phyloP scores from a whole-genome alignment of 2,329 filamentous ascomycete genomes.

The Clarireedia hainanense region DNA sequence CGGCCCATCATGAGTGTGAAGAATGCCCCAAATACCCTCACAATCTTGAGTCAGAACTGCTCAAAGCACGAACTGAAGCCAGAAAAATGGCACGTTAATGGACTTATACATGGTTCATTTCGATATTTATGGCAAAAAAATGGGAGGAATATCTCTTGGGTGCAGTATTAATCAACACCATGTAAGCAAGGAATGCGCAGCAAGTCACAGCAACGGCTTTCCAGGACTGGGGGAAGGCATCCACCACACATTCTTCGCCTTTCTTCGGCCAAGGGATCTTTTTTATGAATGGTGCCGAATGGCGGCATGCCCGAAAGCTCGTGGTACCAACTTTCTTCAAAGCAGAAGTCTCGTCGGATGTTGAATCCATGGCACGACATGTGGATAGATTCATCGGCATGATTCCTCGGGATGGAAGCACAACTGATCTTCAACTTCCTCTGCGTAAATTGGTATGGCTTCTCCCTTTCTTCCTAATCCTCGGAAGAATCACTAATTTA shows the following conservation, averaged over 20 bases:
- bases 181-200: slow-evolving; percentile 1
- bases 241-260: background rate
- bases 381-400: background rate
- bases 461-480: background rate
- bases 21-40: background rate
- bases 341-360: slow-evolving; percentile 6
- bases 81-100: background rate
- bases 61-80: background rate
- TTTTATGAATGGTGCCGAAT: slow-evolving; percentile 1
- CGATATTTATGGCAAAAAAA: background rate
- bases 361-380: background rate
- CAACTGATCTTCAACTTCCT: slow-evolving; percentile 4
- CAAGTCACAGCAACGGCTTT: background rate
- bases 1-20: background rate
- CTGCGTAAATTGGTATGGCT: background rate
- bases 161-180: background rate
- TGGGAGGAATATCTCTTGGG: background rate
- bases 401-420: slow-evolving; percentile 5
- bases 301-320: slow-evolving; percentile 3
- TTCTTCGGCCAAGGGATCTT: slow-evolving; percentile 2
- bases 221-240: background rate
- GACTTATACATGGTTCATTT: background rate
- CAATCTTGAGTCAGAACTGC: background rate
- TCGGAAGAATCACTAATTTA: background rate
- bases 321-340: background rate